Conservation (phyloP, 306 rosid species). For the Inga laurina region DNA sequence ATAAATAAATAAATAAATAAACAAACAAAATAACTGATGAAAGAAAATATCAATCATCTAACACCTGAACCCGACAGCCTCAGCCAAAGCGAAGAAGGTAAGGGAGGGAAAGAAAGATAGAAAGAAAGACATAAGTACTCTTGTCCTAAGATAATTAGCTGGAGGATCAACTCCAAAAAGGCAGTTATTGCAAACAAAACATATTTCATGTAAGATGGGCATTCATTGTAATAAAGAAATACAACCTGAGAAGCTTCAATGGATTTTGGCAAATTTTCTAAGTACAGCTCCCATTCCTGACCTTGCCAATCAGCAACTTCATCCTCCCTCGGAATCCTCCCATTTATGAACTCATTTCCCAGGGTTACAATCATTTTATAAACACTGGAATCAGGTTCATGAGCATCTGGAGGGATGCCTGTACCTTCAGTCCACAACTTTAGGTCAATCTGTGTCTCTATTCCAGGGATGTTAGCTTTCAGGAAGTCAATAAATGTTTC, state of each 20-base stretch:
- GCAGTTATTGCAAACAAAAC: background rate
- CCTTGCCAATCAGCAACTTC: slow-evolving; percentile 94
- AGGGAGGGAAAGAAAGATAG: background rate
- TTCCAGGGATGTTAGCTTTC: slow-evolving; percentile 80
- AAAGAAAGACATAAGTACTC: background rate
- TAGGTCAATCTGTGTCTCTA: slow-evolving; percentile 76
- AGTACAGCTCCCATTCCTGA: slow-evolving; percentile 94
- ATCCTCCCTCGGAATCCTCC: slow-evolving; percentile 83
- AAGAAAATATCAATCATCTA: background rate
- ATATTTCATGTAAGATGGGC: background rate
- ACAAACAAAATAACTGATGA: background rate
- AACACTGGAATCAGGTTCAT: slow-evolving; percentile 78
- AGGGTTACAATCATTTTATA: slow-evolving; percentile 62
- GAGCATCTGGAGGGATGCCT: slow-evolving; percentile 90
- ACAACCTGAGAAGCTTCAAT: slow-evolving; percentile 78
- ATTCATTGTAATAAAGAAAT: background rate
- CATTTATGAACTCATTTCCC: slow-evolving; percentile 70
- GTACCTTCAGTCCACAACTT: slow-evolving; percentile 90
- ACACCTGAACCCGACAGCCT: background rate
- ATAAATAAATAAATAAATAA: too few species aligned
- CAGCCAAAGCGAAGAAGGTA: background rate
- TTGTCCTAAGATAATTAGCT: background rate
- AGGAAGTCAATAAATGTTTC: slow-evolving; percentile 80
- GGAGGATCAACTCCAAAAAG: background rate
- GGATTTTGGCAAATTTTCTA: slow-evolving; percentile 84